Conservation (phyloP, 2,329 filamentous ascomycete genomes). For the Epichloe brachyelytri region DNA sequence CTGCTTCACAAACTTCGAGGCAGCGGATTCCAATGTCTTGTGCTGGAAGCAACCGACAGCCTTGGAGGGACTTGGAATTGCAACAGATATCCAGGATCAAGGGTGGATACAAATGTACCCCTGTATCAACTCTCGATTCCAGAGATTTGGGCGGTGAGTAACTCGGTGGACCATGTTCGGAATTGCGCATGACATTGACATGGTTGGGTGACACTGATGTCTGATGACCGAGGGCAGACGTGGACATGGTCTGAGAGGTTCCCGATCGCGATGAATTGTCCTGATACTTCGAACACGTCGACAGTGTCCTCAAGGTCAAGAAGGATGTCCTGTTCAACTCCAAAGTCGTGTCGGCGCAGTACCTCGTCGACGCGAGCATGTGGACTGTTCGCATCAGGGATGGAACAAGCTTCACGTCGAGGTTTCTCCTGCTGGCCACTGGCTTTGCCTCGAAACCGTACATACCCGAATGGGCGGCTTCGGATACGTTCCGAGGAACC, state of each 20-base stretch:
- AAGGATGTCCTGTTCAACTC: conserved; percentile 46
- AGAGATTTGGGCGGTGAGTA: conserved; percentile 23
- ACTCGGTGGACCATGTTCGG: neutral
- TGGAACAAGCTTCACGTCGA: conserved; percentile 34
- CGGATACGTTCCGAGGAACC: conserved; percentile 45
- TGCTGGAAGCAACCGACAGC: conserved; percentile 40
- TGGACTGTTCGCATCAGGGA: conserved; percentile 38
- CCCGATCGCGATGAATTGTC: conserved; percentile 37
- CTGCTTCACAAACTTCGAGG: conserved; percentile 39
- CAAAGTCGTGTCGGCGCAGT: conserved; percentile 37
- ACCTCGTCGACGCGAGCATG: conserved; percentile 30
- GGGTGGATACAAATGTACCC: conserved; percentile 40
- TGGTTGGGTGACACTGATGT: too few relatives aligned
- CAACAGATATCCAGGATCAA: conserved; percentile 43
- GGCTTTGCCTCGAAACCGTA: conserved; percentile 49
- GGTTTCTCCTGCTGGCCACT: conserved; percentile 38
- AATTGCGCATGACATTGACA: conserved; percentile 3
- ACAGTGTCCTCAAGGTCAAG: conserved; percentile 39
- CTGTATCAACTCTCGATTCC: conserved; percentile 41
- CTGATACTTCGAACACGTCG: conserved; percentile 46
- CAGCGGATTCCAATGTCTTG: conserved; percentile 31
- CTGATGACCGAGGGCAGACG: conserved; percentile 17
- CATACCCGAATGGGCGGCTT: conserved; percentile 45
- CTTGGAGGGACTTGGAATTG: conserved; percentile 41
- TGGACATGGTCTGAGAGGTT: conserved; percentile 46